phyloP scores from a whole-genome alignment of 306 rosid species.

The Gastrolobium bilobum region DNA sequence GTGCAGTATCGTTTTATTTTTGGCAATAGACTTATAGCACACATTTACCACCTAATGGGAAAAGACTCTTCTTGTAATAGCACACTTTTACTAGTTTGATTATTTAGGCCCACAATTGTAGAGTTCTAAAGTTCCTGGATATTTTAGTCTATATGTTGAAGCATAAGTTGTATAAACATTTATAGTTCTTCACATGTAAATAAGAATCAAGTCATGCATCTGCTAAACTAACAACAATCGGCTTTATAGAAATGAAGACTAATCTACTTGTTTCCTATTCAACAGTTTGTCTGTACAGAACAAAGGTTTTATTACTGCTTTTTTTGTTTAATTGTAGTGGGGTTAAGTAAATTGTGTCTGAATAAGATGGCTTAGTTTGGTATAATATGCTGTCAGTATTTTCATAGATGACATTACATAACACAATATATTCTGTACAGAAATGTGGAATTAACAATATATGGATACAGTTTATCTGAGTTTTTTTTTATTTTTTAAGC shows the following conservation, averaged over 20 bases:
- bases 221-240: slow-evolving; percentile 5
- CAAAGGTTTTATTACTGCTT: not conserved
- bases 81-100: slow-evolving; percentile 12
- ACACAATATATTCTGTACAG: slow-evolving; percentile 1
- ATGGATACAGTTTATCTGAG: slow-evolving; percentile 19
- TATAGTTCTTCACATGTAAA: not conserved
- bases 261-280: slow-evolving; percentile 26
- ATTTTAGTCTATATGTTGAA: slow-evolving; percentile 20
- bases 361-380: not conserved
- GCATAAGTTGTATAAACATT: not conserved
- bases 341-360: not conserved
- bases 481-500: slow-evolving; percentile 7
- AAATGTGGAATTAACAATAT: slow-evolving; percentile 27
- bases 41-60: not conserved
- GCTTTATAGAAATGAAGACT: slow-evolving; percentile 2
- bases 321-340: not conserved
- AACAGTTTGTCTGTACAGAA: not conserved
- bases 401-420: not conserved
- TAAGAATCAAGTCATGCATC: not conserved
- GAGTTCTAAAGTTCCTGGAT: not conserved
- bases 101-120: not conserved
- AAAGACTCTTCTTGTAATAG: not conserved
- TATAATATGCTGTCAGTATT: not conserved
- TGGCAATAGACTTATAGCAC: not conserved
- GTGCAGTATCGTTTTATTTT: not conserved